These are phyloP conservation scores for Colletotrichum agaves DNA, from an alignment of 2,329 filamentous ascomycete species.

Conservation along the genomic window DNA sequence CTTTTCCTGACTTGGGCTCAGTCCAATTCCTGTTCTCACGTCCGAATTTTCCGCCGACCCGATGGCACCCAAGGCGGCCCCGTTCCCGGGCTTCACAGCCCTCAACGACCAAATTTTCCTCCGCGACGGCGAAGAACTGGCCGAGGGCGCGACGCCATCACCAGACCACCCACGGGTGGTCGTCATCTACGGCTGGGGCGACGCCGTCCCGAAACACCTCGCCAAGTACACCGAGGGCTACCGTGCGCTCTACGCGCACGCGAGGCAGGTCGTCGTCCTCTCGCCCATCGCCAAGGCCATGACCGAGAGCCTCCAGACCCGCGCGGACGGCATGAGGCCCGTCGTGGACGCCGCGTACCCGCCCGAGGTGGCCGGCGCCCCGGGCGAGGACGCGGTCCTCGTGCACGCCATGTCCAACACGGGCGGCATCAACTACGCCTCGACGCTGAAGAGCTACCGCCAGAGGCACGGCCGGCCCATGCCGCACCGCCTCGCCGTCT, in stretches of 20 bases:
- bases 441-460: constrained; percentile 59
- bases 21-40: not conserved
- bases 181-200: constrained; percentile 68
- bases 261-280: constrained; percentile 62
- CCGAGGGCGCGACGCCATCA: constrained; percentile 35
- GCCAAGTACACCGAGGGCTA: constrained; percentile 66
- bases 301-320: constrained; percentile 54
- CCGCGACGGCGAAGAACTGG: constrained; percentile 47
- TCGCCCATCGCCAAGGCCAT: constrained; percentile 60
- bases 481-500: constrained; percentile 59
- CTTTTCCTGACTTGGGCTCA: not conserved
- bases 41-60: not conserved
- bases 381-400: constrained; percentile 49
- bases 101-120: constrained; percentile 60
- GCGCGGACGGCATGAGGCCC: constrained; percentile 57
- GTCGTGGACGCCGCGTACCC: constrained; percentile 54
- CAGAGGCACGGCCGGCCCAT: constrained; percentile 50
- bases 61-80: constrained; percentile 37
- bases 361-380: constrained; percentile 36
- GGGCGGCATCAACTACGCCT: constrained; percentile 63
- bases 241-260: constrained; percentile 59
- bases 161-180: constrained; percentile 56
- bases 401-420: constrained; percentile 69
- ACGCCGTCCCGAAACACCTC: constrained; percentile 64
- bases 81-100: constrained; percentile 57